Base-by-base conservation (phyloP, 2,329 filamentous ascomycete species). In the Plectosphaerella plurivora region DNA sequence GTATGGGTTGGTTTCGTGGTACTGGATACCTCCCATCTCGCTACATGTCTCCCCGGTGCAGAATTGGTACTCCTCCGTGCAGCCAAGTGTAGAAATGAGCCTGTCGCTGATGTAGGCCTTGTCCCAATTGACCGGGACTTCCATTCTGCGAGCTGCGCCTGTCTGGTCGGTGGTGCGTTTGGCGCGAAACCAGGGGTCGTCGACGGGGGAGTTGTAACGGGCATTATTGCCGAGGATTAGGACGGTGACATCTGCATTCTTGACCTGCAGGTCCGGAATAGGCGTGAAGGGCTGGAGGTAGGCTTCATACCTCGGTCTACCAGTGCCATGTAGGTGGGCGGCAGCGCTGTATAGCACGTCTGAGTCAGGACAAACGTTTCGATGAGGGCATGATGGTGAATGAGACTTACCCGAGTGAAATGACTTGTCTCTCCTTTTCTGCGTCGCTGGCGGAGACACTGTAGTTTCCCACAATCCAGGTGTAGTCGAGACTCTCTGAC, bases 31-130 rank as follows among this genome's bases (percentile, higher is more conserved):
- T n/a, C 22, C 33, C 3, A 50, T 22, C 3, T 9, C 3, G 11
- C 15, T 42, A 20, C 47, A 50, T 15, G 6, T 14, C 7, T 5
- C 35, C 5, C 18, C 28, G 35, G 35, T 18, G 35, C 47, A 50
- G 47, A 50, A 50, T 18, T 50, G 47, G 36, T 50, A 50, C 36
- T 50, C 8, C 15, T 50, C 47, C 5, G 36, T 44, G 47, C 47
- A 50, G 14, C 12, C 33, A 9, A 50, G 47, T 8, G 22, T 10
- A 3, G 47, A 50, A 8, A 18, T 5, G 10, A 42, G 14, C 5
- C 18, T 24, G 8, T 50, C 47, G 11, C 15, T 14, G 15, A 33
- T 33, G 8, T 12, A 50, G 37, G 18, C n/a, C n/a, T n/a, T n/a
- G n/a, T n/a, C n/a, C n/a, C n/a, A n/a, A n/a, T n/a, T n/a, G 41